Evolutionary conservation across 164 flowering plant genomes (phyloP).

Genomic region (Pachysandra terminalis): DNA sequence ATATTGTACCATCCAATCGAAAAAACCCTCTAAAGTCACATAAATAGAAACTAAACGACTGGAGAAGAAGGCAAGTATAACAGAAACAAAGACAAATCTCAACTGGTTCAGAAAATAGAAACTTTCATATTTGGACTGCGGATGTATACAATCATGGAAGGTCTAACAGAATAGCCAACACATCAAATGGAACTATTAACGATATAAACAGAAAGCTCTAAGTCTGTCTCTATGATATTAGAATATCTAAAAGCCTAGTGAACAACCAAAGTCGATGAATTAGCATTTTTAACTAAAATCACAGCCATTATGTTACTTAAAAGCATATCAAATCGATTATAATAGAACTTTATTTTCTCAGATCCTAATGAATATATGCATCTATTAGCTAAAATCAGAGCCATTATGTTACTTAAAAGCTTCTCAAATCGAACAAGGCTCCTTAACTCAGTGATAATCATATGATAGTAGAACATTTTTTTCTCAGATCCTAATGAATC

Average conservation of each 20-base stretch:
- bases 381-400: background rate
- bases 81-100: background rate
- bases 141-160: background rate
- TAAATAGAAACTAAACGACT: background rate
- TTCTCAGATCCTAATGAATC: background rate
- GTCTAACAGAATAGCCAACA: background rate
- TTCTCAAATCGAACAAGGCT: background rate
- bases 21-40: background rate
- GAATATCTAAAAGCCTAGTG: background rate
- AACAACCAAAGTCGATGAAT: constrained; percentile 6
- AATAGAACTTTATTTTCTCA: background rate
- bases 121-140: background rate
- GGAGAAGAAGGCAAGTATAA: background rate
- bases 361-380: background rate
- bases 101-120: too few relatives aligned
- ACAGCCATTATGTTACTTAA: background rate
- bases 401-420: background rate
- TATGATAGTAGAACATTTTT: background rate
- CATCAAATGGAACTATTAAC: background rate
- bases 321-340: background rate
- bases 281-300: background rate
- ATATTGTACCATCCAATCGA: background rate
- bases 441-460: too few relatives aligned
- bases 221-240: background rate
- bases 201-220: background rate